Evolutionary conservation across 257 asterid species (phyloP).

Genomic region (Salvia rosmarinus): DNA sequence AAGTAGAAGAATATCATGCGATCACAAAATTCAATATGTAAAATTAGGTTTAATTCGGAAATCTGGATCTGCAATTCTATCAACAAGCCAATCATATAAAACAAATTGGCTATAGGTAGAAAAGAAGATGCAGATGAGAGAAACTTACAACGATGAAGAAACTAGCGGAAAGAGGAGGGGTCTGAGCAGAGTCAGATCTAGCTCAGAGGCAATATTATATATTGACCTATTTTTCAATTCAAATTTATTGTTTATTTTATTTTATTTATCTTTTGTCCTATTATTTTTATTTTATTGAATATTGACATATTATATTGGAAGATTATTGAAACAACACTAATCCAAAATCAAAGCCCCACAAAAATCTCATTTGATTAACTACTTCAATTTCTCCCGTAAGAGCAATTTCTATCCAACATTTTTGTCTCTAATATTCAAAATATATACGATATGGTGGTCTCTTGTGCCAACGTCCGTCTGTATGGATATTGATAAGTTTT

Average conservation of each 20-base stretch:
- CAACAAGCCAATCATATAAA: neutral
- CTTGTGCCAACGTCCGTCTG: no score
- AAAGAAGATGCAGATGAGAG: neutral
- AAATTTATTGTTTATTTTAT: neutral
- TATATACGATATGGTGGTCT: no score
- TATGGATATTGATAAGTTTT: no score
- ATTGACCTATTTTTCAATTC: conserved; percentile 5
- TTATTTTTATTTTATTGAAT: no score
- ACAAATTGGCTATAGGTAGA: neutral
- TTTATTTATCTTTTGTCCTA: neutral
- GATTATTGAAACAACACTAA: no score
- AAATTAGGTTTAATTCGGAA: neutral
- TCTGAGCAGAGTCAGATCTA: conserved; percentile 24
- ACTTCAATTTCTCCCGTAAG: no score
- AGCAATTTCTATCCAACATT: no score
- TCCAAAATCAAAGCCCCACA: no score
- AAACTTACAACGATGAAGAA: conserved; percentile 21
- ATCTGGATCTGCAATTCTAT: conserved; percentile 24
- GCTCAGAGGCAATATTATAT: conserved; percentile 16
- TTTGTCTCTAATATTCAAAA: no score
- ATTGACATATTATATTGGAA: no score
- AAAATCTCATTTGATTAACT: no score
- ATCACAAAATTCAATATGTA: neutral
- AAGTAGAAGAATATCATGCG: neutral
- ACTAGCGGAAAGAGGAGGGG: conserved; percentile 1